A percentile compares a stretch with the other conserved stretches of the same genome.
These are phyloP conservation scores for Paulownia fortunei DNA, from an alignment of 257 asterid species.

Conservation along the genomic window DNA sequence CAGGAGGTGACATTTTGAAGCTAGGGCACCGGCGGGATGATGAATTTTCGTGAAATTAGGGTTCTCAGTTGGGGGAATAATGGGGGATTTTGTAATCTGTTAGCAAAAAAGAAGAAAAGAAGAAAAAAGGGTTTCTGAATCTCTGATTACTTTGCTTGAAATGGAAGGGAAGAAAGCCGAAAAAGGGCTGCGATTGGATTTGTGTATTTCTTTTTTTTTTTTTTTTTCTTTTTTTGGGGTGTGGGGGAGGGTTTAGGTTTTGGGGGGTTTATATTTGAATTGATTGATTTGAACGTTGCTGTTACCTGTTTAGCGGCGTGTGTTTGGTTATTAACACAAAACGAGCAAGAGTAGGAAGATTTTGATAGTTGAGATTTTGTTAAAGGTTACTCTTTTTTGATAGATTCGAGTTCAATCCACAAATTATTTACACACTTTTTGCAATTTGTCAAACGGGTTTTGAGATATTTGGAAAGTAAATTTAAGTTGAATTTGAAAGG, in stretches of 20 bases:
- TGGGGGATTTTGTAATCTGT: background rate
- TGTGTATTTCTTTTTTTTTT: too few species aligned
- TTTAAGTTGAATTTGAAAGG: too few species aligned
- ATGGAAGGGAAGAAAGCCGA: constrained; percentile 14
- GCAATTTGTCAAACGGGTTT: too few species aligned
- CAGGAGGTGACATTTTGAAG: constrained; percentile 47
- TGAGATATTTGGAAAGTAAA: too few species aligned
- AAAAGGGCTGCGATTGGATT: background rate
- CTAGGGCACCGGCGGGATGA: constrained; percentile 30
- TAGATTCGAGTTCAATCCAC: too few species aligned
- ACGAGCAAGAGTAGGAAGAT: too few species aligned
- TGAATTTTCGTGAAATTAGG: constrained; percentile 24
- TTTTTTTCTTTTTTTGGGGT: background rate
- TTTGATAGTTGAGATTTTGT: too few species aligned
- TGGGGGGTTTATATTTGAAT: constrained; percentile 28
- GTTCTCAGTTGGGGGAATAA: background rate
- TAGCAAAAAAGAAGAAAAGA: background rate
- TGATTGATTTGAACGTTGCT: constrained; percentile 38
- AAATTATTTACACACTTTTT: too few species aligned
- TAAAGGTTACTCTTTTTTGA: too few species aligned
- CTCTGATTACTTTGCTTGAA: constrained; percentile 29
- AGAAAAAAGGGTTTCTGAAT: background rate
- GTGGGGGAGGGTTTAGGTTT: constrained; percentile 36
- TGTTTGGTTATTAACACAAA: constrained; percentile 21
- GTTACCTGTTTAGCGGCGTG: constrained; percentile 7